Evolutionary conservation across 441 rosid genomes (phyloP), one percentile per base, ranked within the genome.

Genomic region (Corymbia calophylla): DNA sequence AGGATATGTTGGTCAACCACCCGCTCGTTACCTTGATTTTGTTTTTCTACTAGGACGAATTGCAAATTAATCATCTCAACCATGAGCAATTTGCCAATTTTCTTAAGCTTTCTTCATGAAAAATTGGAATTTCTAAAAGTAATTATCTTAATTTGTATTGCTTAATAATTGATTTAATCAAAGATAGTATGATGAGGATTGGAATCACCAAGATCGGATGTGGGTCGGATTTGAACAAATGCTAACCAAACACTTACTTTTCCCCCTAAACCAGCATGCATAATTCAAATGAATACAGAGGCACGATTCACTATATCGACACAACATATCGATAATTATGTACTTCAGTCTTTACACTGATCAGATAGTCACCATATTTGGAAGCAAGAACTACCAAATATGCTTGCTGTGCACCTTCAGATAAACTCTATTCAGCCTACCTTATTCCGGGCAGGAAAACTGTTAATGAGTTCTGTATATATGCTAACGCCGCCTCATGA

Each of bases 271-370:
- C 53, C 84, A 77, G 53, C n/a, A 77, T 23, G 84, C n/a, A 77
- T 25, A 12, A 77, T 77, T 44, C 84, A 44, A 77, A 77, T 23
- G 51, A 44, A 77, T 77, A 23, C 84, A 44, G n/a, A 23, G n/a
- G 53, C 84, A 44, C 51, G 23, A 27, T 77, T 44, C 84, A 77
- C n/a, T 47, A 0, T 15, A 1, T 77, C 51, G 0, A 39, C 82
- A 35, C 82, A 39, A 73, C 49, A 35, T 73, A 21, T 2, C 51
- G 29, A 21, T 77, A 15, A 39, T 23, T 39, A 73, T 39, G 82
- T 73, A 35, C 29, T 39, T 73, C 29, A 35, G 16, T 15, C 82
- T 39, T 44, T 21, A 73, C 48, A 39, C 9, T 35, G 82, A 7
- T 73, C 5, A 39, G 82, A 73, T 19, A 35, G 39, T 39, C 21